phyloP scores from a whole-genome alignment of 306 rosid genomes.

The Quercus agrifolia region DNA sequence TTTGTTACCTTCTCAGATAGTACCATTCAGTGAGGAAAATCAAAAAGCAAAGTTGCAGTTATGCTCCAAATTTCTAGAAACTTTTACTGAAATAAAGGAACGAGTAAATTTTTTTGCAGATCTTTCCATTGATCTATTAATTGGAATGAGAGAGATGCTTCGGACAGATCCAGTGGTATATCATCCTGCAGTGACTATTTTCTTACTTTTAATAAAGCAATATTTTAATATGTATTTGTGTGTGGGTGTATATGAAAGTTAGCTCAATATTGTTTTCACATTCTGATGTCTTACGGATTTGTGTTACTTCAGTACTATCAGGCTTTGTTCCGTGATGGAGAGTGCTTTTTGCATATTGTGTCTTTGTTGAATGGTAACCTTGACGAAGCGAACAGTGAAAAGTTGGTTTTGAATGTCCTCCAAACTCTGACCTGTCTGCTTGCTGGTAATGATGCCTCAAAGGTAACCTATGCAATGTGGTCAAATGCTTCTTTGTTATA shows the following conservation, averaged over 20 bases:
- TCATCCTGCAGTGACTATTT: conserved; percentile 21
- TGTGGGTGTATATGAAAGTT: conserved; percentile 4
- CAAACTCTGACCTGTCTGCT: conserved; percentile 89
- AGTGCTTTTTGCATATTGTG: conserved; percentile 94
- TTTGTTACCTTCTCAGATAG: conserved; percentile 44
- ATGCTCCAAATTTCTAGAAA: conserved; percentile 87
- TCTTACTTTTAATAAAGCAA: conserved; percentile 2
- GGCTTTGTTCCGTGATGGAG: conserved; percentile 89
- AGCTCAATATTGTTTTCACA: conserved; percentile 18
- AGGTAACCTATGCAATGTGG: conserved; percentile 44
- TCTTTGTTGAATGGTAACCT: conserved; percentile 85
- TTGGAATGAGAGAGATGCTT: conserved; percentile 78
- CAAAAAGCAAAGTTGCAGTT: conserved; percentile 69
- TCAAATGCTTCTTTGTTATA: not conserved
- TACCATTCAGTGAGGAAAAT: conserved; percentile 68
- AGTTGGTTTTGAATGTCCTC: conserved; percentile 82
- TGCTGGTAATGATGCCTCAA: conserved; percentile 73
- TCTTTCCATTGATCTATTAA: conserved; percentile 73
- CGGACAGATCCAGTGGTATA: conserved; percentile 64
- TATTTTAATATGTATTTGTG: conserved; percentile 8
- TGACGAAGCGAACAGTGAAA: conserved; percentile 60
- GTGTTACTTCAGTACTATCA: conserved; percentile 75
- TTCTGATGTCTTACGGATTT: conserved; percentile 27
- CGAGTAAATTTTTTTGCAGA: conserved; percentile 62
- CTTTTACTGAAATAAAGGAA: conserved; percentile 83